Percentiles rank a stretch among this genome's conserved stretches.
These are phyloP conservation scores for Amaranthus tricolor DNA, from an alignment of 179 eudicot species.

Conservation along the genomic window DNA sequence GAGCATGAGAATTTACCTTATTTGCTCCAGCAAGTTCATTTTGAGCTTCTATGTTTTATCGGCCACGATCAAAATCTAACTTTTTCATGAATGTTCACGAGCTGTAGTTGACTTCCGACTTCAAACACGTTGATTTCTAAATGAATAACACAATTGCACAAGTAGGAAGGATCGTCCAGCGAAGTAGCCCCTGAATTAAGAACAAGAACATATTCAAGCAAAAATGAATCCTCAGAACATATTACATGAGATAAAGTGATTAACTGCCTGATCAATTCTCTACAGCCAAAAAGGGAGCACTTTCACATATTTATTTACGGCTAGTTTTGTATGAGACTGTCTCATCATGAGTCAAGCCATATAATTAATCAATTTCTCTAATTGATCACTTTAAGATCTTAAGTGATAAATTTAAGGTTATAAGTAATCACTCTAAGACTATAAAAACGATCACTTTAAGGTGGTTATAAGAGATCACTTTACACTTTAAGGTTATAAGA, in stretches of 20 bases:
- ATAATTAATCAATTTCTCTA: too few species aligned
- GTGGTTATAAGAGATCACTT: too few species aligned
- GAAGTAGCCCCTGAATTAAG: not conserved
- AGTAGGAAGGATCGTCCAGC: conserved; percentile 4
- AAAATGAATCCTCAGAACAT: not conserved
- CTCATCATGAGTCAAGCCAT: not conserved
- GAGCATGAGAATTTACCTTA: conserved; percentile 4
- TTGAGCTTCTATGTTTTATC: conserved; percentile 16
- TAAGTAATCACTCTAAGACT: too few species aligned
- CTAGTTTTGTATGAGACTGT: not conserved
- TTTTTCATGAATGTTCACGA: not conserved
- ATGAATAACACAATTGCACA: conserved; percentile 13
- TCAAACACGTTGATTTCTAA: not conserved
- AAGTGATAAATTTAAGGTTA: too few species aligned
- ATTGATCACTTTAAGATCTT: too few species aligned
- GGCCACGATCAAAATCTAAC: conserved; percentile 11
- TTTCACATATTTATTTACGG: not conserved
- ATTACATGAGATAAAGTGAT: not conserved
- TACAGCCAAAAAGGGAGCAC: not conserved
- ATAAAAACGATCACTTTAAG: too few species aligned
- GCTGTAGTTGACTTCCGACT: conserved; percentile 7
- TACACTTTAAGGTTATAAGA: too few species aligned
- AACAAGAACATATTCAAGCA: not conserved
- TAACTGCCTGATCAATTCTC: not conserved
- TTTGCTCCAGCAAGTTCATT: conserved; percentile 3